phyloP scores from a whole-genome alignment of 257 asterid species.

The Ajuga chamaepitys region DNA sequence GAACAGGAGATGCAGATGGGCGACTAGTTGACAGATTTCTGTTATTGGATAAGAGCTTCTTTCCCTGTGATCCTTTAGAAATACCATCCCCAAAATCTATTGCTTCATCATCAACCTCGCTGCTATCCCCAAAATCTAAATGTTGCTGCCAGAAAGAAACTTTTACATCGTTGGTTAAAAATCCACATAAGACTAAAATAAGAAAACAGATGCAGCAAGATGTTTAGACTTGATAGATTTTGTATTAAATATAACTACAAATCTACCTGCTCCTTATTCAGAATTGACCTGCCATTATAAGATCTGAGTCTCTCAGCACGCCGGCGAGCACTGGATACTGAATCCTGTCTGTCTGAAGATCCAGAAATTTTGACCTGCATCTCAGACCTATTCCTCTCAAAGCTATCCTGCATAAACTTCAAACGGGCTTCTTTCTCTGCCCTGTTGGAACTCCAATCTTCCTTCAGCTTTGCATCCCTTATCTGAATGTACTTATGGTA shows the following conservation, averaged over 20 bases:
- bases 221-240: conserved; percentile 3
- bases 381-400: conserved; percentile 72
- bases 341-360: conserved; percentile 40
- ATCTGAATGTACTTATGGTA: conserved; percentile 67
- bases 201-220: neutral
- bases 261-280: conserved; percentile 69
- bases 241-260: conserved; percentile 16
- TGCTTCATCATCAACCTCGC: conserved; percentile 52
- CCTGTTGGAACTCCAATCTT: conserved; percentile 80
- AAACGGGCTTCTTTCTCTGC: conserved; percentile 81
- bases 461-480: conserved; percentile 85
- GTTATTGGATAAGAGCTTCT: conserved; percentile 46
- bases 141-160: conserved; percentile 60
- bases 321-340: conserved; percentile 32
- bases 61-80: conserved; percentile 34
- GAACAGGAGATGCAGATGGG: conserved; percentile 46
- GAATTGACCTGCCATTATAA: conserved; percentile 42
- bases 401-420: conserved; percentile 83
- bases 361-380: conserved; percentile 69
- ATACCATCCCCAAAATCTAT: conserved; percentile 34
- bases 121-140: conserved; percentile 56
- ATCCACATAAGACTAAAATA: conserved; percentile 14
- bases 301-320: conserved; percentile 84
- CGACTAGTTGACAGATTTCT: conserved; percentile 46
- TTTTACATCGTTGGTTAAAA: conserved; percentile 42